Base-by-base conservation (phyloP, 495 filamentous ascomycete species). In the Podospora bellae-mahoneyi region DNA sequence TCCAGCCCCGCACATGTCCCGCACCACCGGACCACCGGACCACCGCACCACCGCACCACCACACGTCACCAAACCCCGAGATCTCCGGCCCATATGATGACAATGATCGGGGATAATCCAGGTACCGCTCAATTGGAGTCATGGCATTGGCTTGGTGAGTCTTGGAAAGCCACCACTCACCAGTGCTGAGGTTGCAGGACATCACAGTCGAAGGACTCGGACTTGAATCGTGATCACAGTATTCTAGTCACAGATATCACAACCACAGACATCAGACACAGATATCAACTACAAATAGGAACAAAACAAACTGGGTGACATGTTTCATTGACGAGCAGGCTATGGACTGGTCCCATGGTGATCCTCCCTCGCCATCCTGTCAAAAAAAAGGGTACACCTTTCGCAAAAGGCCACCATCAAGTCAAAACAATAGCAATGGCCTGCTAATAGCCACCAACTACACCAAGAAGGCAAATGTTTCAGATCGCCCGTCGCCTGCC, bases 351-450 rank as follows among this genome's bases (percentile, higher is more conserved):
- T 48, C 39, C 39, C 39, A 48, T 16, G 39, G 13, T 48, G 15
- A 9, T 48, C 39, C 39, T 48, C 39, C 39, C 9, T 48, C 39
- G 39, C 13, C 39, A 48, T 48, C 39, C 59, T 32, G 16, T 20
- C 59, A 61, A 30, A 61, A 61, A 23, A 61, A 23, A 20, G n/a
- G 58, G 23, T 32, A 26, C 23, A 61, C 20, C 59, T 48, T 48
- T 13, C 39, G 15, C 7, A 48, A 10, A 16, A 32, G 27, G 23
- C 23, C 23, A 27, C 16, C 5, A 16, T 61, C 23, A 19, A 32
- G 16, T 61, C 59, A 48, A 48, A 61, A 61, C 26, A 32, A 61
- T 32, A 27, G 59, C 59, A 27, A 61, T 61, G 59, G 59, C 59
- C 27, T 7, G 20, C 59, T 27, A 27, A 7, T 48, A 32, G 59